These are phyloP conservation scores for Verticillium nonalfalfae DNA, from an alignment of 2,329 filamentous ascomycete species.

Conservation along the genomic window DNA sequence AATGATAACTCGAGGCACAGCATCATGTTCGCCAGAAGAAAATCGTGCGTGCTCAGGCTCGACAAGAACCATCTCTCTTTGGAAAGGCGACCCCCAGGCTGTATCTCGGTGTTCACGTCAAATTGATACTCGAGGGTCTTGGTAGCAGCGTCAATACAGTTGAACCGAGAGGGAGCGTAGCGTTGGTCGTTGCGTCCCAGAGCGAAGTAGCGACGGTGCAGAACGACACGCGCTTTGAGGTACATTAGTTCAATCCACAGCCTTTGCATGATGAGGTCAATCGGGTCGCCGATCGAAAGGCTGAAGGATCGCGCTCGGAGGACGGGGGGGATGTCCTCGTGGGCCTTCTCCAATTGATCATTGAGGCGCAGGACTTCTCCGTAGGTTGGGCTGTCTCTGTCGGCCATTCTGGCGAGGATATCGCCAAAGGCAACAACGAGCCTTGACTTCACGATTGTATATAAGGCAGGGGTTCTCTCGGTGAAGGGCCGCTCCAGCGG, in stretches of 20 bases:
- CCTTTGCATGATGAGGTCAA: constrained; percentile 28
- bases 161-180: constrained; percentile 30
- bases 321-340: constrained; percentile 9
- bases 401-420: constrained; percentile 11
- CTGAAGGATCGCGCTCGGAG: background rate
- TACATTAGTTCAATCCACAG: constrained; percentile 30
- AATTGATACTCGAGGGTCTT: constrained; percentile 35
- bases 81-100: constrained; percentile 29
- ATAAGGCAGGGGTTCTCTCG: constrained; percentile 18
- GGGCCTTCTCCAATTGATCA: constrained; percentile 24
- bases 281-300: constrained; percentile 25
- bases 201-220: constrained; percentile 27
- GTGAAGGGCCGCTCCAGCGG: constrained; percentile 25
- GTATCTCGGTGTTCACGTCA: constrained; percentile 30
- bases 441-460: constrained; percentile 16
- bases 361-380: constrained; percentile 28
- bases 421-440: constrained; percentile 16
- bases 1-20: constrained; percentile 29
- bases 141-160: constrained; percentile 36
- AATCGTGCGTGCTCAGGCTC: constrained; percentile 35
- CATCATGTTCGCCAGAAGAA: constrained; percentile 39
- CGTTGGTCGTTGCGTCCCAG: constrained; percentile 23
- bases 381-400: constrained; percentile 20
- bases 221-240: constrained; percentile 31
- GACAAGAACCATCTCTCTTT: constrained; percentile 34